phyloP scores from a whole-genome alignment of 2,329 filamentous ascomycete genomes.

The Elsinoe batatas region DNA sequence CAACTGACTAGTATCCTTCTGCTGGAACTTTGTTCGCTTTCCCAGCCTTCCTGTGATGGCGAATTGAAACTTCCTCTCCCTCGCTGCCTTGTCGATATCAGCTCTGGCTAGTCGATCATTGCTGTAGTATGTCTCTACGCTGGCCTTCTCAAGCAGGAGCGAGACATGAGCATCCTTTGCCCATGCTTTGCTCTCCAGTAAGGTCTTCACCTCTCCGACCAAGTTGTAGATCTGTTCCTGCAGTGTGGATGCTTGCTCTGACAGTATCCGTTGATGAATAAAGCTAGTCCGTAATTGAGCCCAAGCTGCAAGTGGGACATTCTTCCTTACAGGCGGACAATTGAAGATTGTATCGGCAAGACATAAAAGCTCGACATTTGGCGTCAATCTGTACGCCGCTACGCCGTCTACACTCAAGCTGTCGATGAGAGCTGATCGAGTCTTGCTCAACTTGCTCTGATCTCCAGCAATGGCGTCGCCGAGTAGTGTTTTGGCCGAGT shows the following conservation, averaged over 20 bases:
- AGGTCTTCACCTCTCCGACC: conserved; percentile 45
- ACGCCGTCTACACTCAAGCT: conserved; percentile 74
- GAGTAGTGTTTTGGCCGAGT: conserved; percentile 40
- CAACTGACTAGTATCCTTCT: conserved; percentile 74
- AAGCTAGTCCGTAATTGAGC: conserved; percentile 62
- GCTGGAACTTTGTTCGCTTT: conserved; percentile 72
- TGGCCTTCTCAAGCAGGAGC: conserved; percentile 72
- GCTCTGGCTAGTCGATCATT: conserved; percentile 64
- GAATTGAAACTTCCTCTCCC: conserved; percentile 63
- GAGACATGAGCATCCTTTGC: conserved; percentile 46
- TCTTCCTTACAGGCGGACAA: conserved; percentile 37
- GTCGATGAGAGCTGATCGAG: conserved; percentile 53
- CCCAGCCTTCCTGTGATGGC: conserved; percentile 77
- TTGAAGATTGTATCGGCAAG: conserved; percentile 56
- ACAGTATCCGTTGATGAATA: conserved; percentile 58
- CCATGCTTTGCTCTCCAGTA: conserved; percentile 19
- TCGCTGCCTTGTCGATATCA: conserved; percentile 59
- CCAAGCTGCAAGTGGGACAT: conserved; percentile 45
- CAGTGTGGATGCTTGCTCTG: conserved; percentile 50
- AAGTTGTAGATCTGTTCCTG: conserved; percentile 53
- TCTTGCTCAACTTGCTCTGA: conserved; percentile 27
- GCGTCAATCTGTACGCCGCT: conserved; percentile 73
- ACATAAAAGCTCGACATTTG: conserved; percentile 72
- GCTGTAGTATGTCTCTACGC: conserved; percentile 75
- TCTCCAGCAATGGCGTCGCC: conserved; percentile 36